These are phyloP conservation scores for Baudoinia panamericana DNA, from an alignment of 495 filamentous ascomycete genomes.

Conservation along the genomic window DNA sequence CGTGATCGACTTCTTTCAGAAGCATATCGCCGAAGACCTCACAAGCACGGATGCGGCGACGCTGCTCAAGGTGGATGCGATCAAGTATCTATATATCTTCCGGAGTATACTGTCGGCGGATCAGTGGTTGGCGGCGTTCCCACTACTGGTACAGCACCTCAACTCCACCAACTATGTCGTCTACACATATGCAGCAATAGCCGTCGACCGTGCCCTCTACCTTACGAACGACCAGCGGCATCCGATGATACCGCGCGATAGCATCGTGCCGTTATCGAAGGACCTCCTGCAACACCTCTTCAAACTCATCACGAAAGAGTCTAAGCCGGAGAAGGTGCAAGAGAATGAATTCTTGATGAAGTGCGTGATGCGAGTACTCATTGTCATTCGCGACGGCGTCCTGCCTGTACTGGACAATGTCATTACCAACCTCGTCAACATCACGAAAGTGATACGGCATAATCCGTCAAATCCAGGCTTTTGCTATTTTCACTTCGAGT, in stretches of 20 bases:
- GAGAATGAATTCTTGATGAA: conserved; percentile 99
- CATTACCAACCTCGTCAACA: conserved; percentile 63
- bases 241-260: conserved; percentile 58
- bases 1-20: conserved; percentile 84
- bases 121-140: conserved; percentile 79
- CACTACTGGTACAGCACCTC: conserved; percentile 79
- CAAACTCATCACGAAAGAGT: conserved; percentile 67
- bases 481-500: conserved; percentile 97
- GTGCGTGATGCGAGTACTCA: conserved; percentile 91
- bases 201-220: conserved; percentile 76
- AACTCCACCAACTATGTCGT: conserved; percentile 82
- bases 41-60: conserved; percentile 54
- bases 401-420: conserved; percentile 57
- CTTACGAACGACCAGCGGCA: conserved; percentile 58
- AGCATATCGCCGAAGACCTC: conserved; percentile 74
- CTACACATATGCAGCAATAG: conserved; percentile 92
- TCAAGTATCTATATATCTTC: conserved; percentile 95
- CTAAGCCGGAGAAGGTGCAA: conserved; percentile 78
- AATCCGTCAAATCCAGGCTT: conserved; percentile 97
- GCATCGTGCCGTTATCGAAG: conserved; percentile 66
- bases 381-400: conserved; percentile 74
- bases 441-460: conserved; percentile 72
- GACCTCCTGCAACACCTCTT: conserved; percentile 89
- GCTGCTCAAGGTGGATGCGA: conserved; percentile 90
- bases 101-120: conserved; percentile 74